Conservation (phyloP, 495 filamentous ascomycete genomes). For the Beverwykella pulmonaria region DNA sequence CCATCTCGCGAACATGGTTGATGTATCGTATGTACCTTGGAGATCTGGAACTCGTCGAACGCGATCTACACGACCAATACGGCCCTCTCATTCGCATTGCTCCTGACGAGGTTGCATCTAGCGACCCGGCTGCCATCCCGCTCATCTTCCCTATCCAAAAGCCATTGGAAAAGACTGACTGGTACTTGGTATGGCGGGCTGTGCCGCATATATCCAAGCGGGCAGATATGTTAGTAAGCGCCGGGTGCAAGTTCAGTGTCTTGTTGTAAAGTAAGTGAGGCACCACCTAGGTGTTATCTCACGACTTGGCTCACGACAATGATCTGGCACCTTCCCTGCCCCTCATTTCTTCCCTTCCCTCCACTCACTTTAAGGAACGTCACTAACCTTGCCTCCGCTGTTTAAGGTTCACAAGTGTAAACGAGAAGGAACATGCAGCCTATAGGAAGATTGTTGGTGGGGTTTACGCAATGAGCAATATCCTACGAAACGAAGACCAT, state of each 20-base stretch:
- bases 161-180: conserved; percentile 12
- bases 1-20: conserved; percentile 14
- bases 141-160: conserved; percentile 6
- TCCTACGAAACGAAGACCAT: conserved; percentile 17
- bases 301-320: too few species aligned
- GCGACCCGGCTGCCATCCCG: conserved; percentile 10
- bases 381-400: too few species aligned
- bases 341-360: too few species aligned
- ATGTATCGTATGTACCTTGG: conserved; percentile 20
- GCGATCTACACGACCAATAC: background rate
- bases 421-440: conserved; percentile 15
- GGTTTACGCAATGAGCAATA: conserved; percentile 11
- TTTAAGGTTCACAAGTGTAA: conserved; percentile 12
- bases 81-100: conserved; percentile 16
- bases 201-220: background rate
- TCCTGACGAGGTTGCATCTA: conserved; percentile 14
- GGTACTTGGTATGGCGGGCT: background rate
- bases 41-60: conserved; percentile 11
- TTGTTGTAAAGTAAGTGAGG: too few species aligned
- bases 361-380: too few species aligned
- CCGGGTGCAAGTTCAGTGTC: too few species aligned
- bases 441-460: conserved; percentile 8
- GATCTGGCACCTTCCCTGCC: too few species aligned
- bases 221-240: too few species aligned
- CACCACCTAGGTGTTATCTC: too few species aligned